These are phyloP conservation scores for Acrodontium crateriforme DNA, from an alignment of 2,329 filamentous ascomycete species.

Conservation along the genomic window DNA sequence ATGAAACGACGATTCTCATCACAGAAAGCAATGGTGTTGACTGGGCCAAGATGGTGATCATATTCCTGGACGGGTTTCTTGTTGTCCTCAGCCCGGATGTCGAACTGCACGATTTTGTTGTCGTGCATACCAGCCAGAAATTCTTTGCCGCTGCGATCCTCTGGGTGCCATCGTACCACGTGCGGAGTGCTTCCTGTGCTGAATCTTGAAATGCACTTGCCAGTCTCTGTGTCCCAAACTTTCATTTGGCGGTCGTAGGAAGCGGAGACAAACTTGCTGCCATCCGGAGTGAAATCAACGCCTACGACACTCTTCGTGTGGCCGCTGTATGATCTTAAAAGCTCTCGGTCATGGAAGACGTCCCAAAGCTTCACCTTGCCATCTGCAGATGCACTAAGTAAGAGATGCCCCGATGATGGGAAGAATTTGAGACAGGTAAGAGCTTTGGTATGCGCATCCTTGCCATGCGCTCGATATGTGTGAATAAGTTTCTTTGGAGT, in stretches of 20 bases:
- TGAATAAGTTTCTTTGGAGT: slow-evolving; percentile 90
- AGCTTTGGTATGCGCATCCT: slow-evolving; percentile 47
- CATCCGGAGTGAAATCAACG: slow-evolving; percentile 69
- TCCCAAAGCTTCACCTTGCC: slow-evolving; percentile 89
- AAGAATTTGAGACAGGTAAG: slow-evolving; percentile 87
- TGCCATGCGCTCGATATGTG: slow-evolving; percentile 64
- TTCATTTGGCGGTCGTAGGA: slow-evolving; percentile 95
- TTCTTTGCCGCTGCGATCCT: slow-evolving; percentile 62
- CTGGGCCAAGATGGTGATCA: slow-evolving; percentile 91
- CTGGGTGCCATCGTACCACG: slow-evolving; percentile 85
- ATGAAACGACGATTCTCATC: slow-evolving; percentile 93
- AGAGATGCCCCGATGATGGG: slow-evolving; percentile 70
- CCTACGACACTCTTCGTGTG: slow-evolving; percentile 86
- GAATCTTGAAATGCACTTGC: slow-evolving; percentile 75
- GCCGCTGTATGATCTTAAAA: slow-evolving; percentile 81
- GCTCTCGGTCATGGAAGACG: slow-evolving; percentile 75
- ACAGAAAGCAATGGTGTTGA: slow-evolving; percentile 95
- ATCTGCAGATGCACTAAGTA: slow-evolving; percentile 83
- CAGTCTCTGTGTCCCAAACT: slow-evolving; percentile 94
- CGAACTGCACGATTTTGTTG: slow-evolving; percentile 98
- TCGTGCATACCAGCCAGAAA: slow-evolving; percentile 96
- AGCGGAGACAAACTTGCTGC: slow-evolving; percentile 75
- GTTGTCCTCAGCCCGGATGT: slow-evolving; percentile 49
- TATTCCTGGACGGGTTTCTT: slow-evolving; percentile 80
- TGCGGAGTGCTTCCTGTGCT: slow-evolving; percentile 91